Conservation (phyloP, 2,329 filamentous ascomycete genomes). For the Cladosporium cucumerinum region DNA sequence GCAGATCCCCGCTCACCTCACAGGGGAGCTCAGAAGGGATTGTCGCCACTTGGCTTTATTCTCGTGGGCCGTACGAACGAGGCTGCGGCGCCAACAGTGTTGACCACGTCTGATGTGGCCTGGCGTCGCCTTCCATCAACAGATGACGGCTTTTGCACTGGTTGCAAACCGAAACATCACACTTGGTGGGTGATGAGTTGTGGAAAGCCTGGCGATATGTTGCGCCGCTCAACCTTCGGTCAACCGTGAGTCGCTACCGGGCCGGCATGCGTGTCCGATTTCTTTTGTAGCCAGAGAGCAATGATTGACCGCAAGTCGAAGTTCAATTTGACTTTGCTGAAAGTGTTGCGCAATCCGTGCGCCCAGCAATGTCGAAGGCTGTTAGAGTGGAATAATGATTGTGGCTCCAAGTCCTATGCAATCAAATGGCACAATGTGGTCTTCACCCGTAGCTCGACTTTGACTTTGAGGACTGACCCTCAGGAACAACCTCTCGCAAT, state of each 20-base stretch:
- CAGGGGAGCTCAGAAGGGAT: neutral
- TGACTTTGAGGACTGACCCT: slow-evolving; percentile 8
- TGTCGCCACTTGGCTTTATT: neutral
- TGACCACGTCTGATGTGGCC: neutral
- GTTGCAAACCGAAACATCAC: neutral
- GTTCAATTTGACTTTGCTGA: neutral
- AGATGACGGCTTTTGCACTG: neutral
- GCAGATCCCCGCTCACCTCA: neutral
- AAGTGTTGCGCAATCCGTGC: neutral
- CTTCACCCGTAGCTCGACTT: slow-evolving; percentile 12
- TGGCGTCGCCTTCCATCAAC: neutral
- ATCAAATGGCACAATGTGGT: neutral
- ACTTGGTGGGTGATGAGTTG: neutral
- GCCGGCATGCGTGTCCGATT: neutral
- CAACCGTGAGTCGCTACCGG: neutral
- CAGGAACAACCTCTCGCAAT: slow-evolving; percentile 18
- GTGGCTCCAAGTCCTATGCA: neutral
- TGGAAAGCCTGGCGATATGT: neutral
- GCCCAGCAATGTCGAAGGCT: neutral
- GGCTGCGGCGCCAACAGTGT: neutral
- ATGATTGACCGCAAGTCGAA: neutral
- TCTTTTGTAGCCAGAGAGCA: neutral
- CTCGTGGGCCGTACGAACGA: neutral
- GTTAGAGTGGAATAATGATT: neutral
- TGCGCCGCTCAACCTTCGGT: neutral